These are phyloP conservation scores for Kurtzmaniella natalensis DNA, from an alignment of 1,139 yeast genomes.

Conservation along the genomic window DNA sequence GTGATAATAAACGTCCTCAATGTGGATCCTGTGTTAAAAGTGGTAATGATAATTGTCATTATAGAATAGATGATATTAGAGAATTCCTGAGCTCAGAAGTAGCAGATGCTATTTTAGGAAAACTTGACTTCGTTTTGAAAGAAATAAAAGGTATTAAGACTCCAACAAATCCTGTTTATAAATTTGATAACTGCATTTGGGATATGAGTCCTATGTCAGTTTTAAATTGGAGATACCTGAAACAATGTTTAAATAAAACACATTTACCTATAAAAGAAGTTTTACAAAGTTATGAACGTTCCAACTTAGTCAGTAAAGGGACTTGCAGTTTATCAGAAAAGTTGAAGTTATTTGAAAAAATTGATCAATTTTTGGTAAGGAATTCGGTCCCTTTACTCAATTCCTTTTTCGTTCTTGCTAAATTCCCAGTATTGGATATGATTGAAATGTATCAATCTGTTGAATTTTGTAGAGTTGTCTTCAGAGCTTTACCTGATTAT, in stretches of 20 bases:
- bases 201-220: constrained; percentile 37
- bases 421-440: constrained; percentile 31
- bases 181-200: constrained; percentile 29
- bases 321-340: constrained; percentile 12
- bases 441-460: constrained; percentile 27
- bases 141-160: constrained; percentile 21
- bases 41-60: constrained; percentile 29
- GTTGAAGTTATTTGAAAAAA: constrained; percentile 11
- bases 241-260: constrained; percentile 14
- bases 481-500: constrained; percentile 16
- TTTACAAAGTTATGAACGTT: constrained; percentile 14
- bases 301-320: constrained; percentile 6
- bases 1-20: constrained; percentile 48
- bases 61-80: constrained; percentile 25
- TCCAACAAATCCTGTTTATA: constrained; percentile 1
- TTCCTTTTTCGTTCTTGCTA: constrained; percentile 32
- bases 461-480: constrained; percentile 24
- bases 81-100: constrained; percentile 24
- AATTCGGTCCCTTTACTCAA: constrained; percentile 20
- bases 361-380: constrained; percentile 19
- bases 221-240: constrained; percentile 31
- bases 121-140: constrained; percentile 27
- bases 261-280: constrained; percentile 12
- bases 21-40: constrained; percentile 47
- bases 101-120: constrained; percentile 24